Evolutionary conservation across 192 early-diverging fungal species (phyloP).

Genomic region (Coemansia biformis): DNA sequence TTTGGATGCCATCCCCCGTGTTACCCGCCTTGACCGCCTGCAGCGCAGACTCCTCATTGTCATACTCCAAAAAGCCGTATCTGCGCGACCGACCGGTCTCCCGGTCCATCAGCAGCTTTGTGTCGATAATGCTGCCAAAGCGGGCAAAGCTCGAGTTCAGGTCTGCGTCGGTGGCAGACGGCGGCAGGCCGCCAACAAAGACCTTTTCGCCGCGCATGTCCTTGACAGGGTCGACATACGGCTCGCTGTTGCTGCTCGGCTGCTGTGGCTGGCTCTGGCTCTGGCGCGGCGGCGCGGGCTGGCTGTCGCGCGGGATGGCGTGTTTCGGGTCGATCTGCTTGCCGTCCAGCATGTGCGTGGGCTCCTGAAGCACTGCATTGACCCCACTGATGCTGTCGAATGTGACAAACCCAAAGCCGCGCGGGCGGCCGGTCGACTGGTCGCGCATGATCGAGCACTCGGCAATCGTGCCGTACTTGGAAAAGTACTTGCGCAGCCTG

Average conservation of each 20-base stretch:
- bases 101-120: conserved; percentile 78
- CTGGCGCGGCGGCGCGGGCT: no score
- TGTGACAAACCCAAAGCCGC: conserved; percentile 93
- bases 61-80: conserved; percentile 91
- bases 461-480: conserved; percentile 74
- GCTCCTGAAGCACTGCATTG: conserved; percentile 66
- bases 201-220: conserved; percentile 62
- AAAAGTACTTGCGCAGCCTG: conserved; percentile 79
- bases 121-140: conserved; percentile 82
- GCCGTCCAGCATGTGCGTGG: conserved; percentile 65
- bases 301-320: conserved; percentile 43
- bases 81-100: conserved; percentile 81
- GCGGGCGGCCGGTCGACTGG: conserved; percentile 75
- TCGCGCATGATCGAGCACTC: conserved; percentile 86
- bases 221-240: conserved; percentile 21
- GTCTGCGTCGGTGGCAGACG: conserved; percentile 80
- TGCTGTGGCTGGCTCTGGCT: no score
- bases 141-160: conserved; percentile 74
- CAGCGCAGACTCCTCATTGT: conserved; percentile 62
- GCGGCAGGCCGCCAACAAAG: conserved; percentile 85
- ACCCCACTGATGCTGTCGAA: conserved; percentile 73
- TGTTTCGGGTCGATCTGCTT: conserved; percentile 56
- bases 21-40: conserved; percentile 37
- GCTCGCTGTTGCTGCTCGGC: conserved; percentile 7
- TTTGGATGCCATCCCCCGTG: conserved; percentile 27